These are phyloP conservation scores for Schizophyllum amplum DNA, from an alignment of 1,284 basidiomycete genomes.

Conservation along the genomic window DNA sequence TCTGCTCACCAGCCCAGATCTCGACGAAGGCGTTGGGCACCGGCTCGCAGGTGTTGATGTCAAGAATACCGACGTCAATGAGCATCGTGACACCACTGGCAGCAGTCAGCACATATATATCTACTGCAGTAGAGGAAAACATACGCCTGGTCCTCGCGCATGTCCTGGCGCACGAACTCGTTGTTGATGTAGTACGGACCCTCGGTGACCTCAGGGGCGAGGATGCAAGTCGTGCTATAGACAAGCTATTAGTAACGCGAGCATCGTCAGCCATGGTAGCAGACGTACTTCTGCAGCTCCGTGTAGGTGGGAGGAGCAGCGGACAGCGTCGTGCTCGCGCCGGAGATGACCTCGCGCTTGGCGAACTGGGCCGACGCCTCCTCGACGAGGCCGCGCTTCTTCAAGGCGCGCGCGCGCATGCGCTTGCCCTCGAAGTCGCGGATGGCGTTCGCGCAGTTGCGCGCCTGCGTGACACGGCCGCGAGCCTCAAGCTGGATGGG, in stretches of 20 bases:
- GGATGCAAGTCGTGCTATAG: slow-evolving; percentile 8
- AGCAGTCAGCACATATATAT: not conserved
- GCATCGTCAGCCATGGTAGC: not conserved
- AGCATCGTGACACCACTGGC: slow-evolving; percentile 37
- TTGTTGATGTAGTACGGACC: slow-evolving; percentile 33
- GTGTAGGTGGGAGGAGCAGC: slow-evolving; percentile 11
- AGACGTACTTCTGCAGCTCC: slow-evolving; percentile 7
- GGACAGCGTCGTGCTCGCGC: slow-evolving; percentile 7
- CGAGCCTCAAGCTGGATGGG: slow-evolving; percentile 4
- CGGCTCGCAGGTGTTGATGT: slow-evolving; percentile 49
- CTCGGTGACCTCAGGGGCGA: slow-evolving; percentile 11
- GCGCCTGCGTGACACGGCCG: slow-evolving; percentile 13
- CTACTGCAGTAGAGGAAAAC: not conserved
- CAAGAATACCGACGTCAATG: slow-evolving; percentile 50
- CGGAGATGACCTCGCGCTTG: not conserved
- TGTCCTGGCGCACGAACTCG: slow-evolving; percentile 39
- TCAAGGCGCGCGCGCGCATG: slow-evolving; percentile 13
- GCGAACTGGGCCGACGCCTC: not conserved
- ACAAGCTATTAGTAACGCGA: not conserved
- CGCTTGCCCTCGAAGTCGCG: slow-evolving; percentile 14
- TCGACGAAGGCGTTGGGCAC: slow-evolving; percentile 38
- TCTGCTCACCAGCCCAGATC: slow-evolving; percentile 29
- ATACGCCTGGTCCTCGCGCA: slow-evolving; percentile 36
- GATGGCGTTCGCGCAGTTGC: slow-evolving; percentile 16
- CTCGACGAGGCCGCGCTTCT: slow-evolving; percentile 4